These are phyloP conservation scores for Camellia sinensis DNA, from an alignment of 148 eudicot genomes.

Conservation along the genomic window DNA sequence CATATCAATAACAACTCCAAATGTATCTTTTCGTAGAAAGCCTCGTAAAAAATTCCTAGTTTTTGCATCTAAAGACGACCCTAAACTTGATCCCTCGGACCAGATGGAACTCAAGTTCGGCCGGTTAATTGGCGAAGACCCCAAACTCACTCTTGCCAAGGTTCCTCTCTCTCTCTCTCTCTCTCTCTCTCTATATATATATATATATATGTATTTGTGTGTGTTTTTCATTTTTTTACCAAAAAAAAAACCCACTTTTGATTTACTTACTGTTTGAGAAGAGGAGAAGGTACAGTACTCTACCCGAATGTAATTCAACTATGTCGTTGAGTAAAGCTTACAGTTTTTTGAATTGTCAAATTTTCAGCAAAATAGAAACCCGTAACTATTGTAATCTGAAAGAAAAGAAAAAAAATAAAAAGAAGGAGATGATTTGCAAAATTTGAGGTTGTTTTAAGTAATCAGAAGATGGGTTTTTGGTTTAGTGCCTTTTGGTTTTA, in stretches of 20 bases:
- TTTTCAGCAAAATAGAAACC: neutral
- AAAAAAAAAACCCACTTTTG: no score
- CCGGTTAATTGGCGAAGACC: conserved; percentile 86
- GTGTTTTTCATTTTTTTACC: no score
- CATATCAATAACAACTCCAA: conserved; percentile 23
- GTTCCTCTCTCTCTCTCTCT: conserved; percentile 27
- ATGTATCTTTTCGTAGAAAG: conserved; percentile 34
- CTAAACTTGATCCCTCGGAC: conserved; percentile 58
- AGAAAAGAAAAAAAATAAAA: neutral
- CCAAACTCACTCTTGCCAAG: conserved; percentile 89
- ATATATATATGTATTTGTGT: neutral
- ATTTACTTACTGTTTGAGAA: no score
- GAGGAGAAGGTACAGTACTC: neutral
- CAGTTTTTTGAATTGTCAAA: neutral
- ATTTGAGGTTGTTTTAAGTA: neutral
- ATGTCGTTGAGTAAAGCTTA: neutral
- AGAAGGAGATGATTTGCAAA: neutral
- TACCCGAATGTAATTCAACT: neutral
- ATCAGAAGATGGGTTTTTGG: neutral
- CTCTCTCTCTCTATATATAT: neutral
- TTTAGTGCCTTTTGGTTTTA: neutral
- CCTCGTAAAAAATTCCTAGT: conserved; percentile 33
- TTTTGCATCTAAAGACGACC: conserved; percentile 56
- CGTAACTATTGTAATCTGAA: neutral
- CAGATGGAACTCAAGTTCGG: conserved; percentile 89